Percentiles rank a stretch among this genome's conserved stretches.
Evolutionary conservation across 768 basidiomycete species (phyloP).

Genomic region (Rhodotorula toruloides): DNA sequence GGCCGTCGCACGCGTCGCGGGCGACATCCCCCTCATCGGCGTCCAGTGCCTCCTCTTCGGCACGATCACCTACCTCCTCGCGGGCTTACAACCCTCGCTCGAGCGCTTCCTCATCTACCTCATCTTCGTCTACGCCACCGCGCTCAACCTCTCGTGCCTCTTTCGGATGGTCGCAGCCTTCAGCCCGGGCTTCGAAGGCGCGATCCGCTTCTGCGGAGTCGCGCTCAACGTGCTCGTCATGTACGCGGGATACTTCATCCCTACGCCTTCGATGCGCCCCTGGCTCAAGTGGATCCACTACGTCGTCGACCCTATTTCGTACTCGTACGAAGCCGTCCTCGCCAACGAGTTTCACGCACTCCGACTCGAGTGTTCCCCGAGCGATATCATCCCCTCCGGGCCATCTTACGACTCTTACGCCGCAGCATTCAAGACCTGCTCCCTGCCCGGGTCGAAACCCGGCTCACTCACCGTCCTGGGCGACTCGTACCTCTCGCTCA

Average conservation of each 20-base stretch:
- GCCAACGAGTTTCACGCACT: slow-evolving; percentile 37
- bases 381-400: slow-evolving; percentile 37
- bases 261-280: slow-evolving; percentile 33
- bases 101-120: slow-evolving; percentile 27
- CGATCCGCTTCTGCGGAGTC: slow-evolving; percentile 37
- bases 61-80: slow-evolving; percentile 50
- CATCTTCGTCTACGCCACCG: slow-evolving; percentile 36
- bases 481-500: slow-evolving; percentile 62
- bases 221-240: slow-evolving; percentile 39
- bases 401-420: slow-evolving; percentile 26
- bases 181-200: slow-evolving; percentile 32
- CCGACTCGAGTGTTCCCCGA: slow-evolving; percentile 27
- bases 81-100: slow-evolving; percentile 44
- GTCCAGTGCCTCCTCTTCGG: slow-evolving; percentile 46
- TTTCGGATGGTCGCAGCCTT: slow-evolving; percentile 39
- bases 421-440: slow-evolving; percentile 25
- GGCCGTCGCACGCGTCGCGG: slow-evolving; percentile 46
- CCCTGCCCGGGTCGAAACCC: slow-evolving; percentile 49
- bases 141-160: slow-evolving; percentile 38
- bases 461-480: slow-evolving; percentile 56
- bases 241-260: slow-evolving; percentile 39
- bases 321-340: slow-evolving; percentile 43
- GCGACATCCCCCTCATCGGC: slow-evolving; percentile 48
- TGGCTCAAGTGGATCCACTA: slow-evolving; percentile 41
- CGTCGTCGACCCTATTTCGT: slow-evolving; percentile 42